These are phyloP conservation scores for Bocquillonia castaneifolia DNA, from an alignment of 441 rosid species.

Conservation along the genomic window DNA sequence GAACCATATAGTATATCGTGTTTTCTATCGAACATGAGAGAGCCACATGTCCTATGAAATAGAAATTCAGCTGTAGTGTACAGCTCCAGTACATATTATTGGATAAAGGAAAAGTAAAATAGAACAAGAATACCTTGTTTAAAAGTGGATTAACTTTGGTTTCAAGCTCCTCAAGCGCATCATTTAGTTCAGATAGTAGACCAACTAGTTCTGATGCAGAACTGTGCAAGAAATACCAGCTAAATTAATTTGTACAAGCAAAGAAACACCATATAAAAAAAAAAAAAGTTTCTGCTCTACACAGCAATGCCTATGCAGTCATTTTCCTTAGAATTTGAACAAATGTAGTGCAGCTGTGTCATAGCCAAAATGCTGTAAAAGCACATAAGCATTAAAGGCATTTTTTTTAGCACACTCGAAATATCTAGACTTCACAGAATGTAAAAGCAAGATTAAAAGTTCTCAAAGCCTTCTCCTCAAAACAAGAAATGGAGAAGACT, in stretches of 20 bases:
- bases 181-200: slow-evolving; percentile 70
- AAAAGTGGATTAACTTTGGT: slow-evolving; percentile 60
- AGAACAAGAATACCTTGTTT: slow-evolving; percentile 44
- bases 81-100: background rate
- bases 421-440: background rate
- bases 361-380: background rate
- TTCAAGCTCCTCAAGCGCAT: slow-evolving; percentile 64
- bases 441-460: background rate
- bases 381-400: background rate
- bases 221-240: slow-evolving; percentile 31
- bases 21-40: background rate
- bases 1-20: background rate
- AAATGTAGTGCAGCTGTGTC: background rate
- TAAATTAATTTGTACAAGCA: background rate
- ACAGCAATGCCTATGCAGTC: background rate
- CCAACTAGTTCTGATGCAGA: slow-evolving; percentile 87
- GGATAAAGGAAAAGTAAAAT: slow-evolving; percentile 10
- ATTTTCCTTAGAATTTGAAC: background rate
- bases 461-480: background rate
- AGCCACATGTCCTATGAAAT: background rate
- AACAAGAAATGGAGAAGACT: background rate
- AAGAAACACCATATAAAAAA: background rate
- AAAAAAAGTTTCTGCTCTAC: background rate
- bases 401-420: background rate
- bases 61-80: background rate